These are phyloP conservation scores for Withania somnifera DNA, from an alignment of 305 asterid genomes.

Conservation along the genomic window DNA sequence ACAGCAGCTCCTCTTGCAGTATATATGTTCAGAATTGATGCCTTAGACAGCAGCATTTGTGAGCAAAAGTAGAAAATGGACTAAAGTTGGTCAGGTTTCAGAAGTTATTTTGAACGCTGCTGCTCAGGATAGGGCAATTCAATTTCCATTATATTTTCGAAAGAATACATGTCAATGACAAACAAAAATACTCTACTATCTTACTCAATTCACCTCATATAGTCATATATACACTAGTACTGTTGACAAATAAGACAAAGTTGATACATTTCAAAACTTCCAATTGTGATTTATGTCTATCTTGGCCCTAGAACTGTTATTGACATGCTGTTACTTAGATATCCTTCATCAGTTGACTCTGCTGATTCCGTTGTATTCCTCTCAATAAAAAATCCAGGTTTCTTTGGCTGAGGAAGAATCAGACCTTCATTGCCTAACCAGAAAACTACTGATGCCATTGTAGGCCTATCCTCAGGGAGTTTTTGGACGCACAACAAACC, in stretches of 20 bases:
- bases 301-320: not conserved
- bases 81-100: not conserved
- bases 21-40: not conserved
- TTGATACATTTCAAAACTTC: not conserved
- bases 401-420: conserved; percentile 19
- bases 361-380: not conserved
- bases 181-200: not conserved
- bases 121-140: not conserved
- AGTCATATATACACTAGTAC: not conserved
- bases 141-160: not conserved
- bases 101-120: not conserved
- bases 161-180: not conserved
- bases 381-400: conserved; percentile 22
- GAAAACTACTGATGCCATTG: conserved; percentile 17
- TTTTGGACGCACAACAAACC: conserved; percentile 31
- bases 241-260: not conserved
- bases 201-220: not conserved
- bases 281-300: not conserved
- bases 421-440: conserved; percentile 26
- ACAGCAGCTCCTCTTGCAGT: not conserved
- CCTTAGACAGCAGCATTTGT: not conserved
- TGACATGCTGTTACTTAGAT: not conserved
- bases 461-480: conserved; percentile 20
- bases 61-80: not conserved
- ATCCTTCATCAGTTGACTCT: not conserved